Evolutionary conservation across 75 land plant species (phyloP).

Genomic region (Sequoia sempervirens): DNA sequence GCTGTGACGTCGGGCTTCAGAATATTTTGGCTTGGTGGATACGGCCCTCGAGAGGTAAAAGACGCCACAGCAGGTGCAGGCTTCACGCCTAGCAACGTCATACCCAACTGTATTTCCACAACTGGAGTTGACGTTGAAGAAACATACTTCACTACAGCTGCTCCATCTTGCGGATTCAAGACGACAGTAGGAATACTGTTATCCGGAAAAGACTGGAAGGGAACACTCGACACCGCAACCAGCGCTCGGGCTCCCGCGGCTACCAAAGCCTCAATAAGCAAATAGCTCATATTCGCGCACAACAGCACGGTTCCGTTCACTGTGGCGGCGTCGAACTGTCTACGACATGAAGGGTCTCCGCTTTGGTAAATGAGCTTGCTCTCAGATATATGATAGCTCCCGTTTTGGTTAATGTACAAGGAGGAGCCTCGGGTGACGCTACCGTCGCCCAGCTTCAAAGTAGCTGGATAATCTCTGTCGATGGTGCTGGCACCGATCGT

Average conservation of each 20-base stretch:
- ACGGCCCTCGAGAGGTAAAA: too few species aligned
- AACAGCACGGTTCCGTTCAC: conserved; percentile 14
- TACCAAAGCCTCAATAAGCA: conserved; percentile 1
- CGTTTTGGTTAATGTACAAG: not conserved
- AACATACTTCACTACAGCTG: not conserved
- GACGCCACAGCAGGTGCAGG: not conserved
- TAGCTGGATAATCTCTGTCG: conserved; percentile 24
- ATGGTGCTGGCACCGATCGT: conserved; percentile 35
- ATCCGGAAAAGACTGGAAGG: not conserved
- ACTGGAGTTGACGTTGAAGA: not conserved
- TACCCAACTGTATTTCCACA: not conserved
- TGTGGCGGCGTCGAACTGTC: not conserved
- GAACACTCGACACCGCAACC: not conserved
- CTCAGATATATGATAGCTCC: not conserved
- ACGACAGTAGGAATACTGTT: not conserved
- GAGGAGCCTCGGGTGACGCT: not conserved
- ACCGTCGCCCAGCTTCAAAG: not conserved
- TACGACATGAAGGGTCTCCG: too few species aligned
- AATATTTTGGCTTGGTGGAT: too few species aligned
- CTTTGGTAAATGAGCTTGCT: not conserved
- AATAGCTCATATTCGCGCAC: conserved; percentile 1
- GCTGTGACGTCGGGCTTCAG: too few species aligned
- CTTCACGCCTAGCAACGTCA: not conserved
- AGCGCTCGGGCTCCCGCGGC: conserved; percentile 6
- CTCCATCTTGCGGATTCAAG: not conserved